phyloP scores from a whole-genome alignment of 108 stramenopile species.

The Cyclotella kingstonii region DNA sequence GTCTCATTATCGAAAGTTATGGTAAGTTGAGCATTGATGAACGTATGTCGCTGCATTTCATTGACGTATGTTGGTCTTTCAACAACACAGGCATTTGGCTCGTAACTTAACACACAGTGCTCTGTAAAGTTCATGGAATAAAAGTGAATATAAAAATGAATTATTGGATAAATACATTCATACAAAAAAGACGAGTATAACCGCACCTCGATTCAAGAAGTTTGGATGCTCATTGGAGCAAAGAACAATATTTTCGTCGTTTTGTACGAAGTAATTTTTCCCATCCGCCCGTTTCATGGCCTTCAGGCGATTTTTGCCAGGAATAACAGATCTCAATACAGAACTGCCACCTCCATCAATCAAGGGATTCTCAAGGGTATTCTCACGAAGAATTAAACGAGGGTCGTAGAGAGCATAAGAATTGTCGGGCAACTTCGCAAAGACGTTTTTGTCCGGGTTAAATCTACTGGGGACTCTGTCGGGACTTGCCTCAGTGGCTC shows the following conservation, averaged over 20 bases:
- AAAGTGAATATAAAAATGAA: too few species aligned
- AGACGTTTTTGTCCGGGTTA: slow-evolving; percentile 34
- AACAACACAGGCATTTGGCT: slow-evolving; percentile 31
- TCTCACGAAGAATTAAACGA: slow-evolving; percentile 31
- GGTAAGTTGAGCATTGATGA: slow-evolving; percentile 31
- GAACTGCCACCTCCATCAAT: slow-evolving; percentile 35
- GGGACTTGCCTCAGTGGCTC: slow-evolving; percentile 26
- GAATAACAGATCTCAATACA: slow-evolving; percentile 24
- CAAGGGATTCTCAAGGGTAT: slow-evolving; percentile 38
- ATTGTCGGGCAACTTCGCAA: slow-evolving; percentile 28
- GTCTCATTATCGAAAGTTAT: slow-evolving; percentile 35
- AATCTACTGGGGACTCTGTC: slow-evolving; percentile 27
- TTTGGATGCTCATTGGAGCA: slow-evolving; percentile 42
- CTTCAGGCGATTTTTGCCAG: slow-evolving; percentile 21
- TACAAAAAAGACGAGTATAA: too few species aligned
- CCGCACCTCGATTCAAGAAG: slow-evolving; percentile 34
- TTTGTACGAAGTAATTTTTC: slow-evolving; percentile 16
- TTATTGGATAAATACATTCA: too few species aligned
- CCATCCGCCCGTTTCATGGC: neutral
- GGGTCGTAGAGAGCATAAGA: slow-evolving; percentile 29
- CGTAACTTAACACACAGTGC: slow-evolving; percentile 29
- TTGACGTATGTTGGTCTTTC: slow-evolving; percentile 8
- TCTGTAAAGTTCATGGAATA: neutral
- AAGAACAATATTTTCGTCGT: slow-evolving; percentile 43
- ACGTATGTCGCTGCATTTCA: slow-evolving; percentile 1